Base-by-base conservation (phyloP, 2,329 filamentous ascomycete species). In the Colletotrichum cereale region DNA sequence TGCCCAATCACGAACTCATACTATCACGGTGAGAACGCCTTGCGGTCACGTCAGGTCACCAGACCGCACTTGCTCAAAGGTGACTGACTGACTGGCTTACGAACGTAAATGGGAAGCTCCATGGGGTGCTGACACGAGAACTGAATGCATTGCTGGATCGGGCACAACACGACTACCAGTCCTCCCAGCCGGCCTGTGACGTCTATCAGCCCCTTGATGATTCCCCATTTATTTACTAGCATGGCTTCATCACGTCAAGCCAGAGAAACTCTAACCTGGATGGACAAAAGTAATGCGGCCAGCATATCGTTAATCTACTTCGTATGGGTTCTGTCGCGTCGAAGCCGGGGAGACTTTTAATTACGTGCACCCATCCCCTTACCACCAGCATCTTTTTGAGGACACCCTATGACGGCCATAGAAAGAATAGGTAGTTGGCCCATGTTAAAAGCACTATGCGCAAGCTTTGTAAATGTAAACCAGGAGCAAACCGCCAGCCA, bases 391-490 rank as follows among this genome's bases (percentile, higher is more conserved):
- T 8, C 10, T 29, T 26, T 26, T n/a, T 18, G 26, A 24, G 40
- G 16, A 21, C 6, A n/a, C 26, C 18, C 8, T 18, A 16, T 21
- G 8, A 29, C 18, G 29, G 42, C n/a, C 12, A 47, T 52, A 18
- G 34, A 63, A 40, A 42, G 3, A 8, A 63, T 44, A 31, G 24
- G 14, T 53, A 24, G 24, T 11, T 47, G 29, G 57, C 62, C 62
- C 47, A 34, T 24, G 53, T 26, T 21, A 47, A 24, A 24, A 67
- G 65, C 57, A 38, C 38, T 62, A 67, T 62, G 58, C 56, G 40
- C 65, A 62, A 62, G 57, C 65, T 55, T 48, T 62, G 47, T 62
- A 40, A 65, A 58, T 69, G 53, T 18, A 53, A 52, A 58, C n/a
- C 8, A 67, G 44, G 61, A 53, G 61, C 61, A 53, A 58, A 50